These are phyloP conservation scores for Micractinium conductrix DNA, from an alignment of 139 green algal species.

Conservation along the genomic window DNA sequence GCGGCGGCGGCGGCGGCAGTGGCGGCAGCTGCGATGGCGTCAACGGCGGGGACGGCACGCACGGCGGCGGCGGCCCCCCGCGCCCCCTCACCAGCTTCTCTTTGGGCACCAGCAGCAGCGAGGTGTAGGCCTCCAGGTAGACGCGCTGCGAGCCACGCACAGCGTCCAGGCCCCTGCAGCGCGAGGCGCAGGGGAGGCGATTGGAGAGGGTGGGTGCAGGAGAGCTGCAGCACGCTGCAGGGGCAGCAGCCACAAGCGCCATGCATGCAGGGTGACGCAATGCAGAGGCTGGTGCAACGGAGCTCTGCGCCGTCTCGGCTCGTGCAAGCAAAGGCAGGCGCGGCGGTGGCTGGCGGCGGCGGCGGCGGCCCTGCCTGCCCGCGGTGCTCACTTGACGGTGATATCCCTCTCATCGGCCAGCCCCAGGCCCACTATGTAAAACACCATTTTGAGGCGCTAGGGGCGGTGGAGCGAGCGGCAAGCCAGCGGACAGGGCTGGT, in stretches of 20 bases:
- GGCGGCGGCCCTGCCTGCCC: not conserved
- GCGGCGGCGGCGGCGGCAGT: too few relatives aligned
- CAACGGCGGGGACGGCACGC: too few relatives aligned
- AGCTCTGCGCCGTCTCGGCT: too few relatives aligned
- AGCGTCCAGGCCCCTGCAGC: conserved; percentile 85
- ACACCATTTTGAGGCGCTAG: too few relatives aligned
- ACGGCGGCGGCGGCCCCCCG: too few relatives aligned
- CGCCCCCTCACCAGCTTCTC: conserved; percentile 72
- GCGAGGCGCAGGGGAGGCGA: not conserved
- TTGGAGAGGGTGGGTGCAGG: too few relatives aligned
- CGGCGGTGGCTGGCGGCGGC: not conserved
- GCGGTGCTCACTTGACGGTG: conserved; percentile 77
- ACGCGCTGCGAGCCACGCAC: conserved; percentile 75
- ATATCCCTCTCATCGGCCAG: conserved; percentile 96
- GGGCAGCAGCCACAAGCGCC: not conserved
- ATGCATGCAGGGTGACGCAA: not conserved
- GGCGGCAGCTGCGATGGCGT: too few relatives aligned
- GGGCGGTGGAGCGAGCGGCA: too few relatives aligned
- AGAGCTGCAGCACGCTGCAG: not conserved
- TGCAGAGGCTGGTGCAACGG: too few relatives aligned
- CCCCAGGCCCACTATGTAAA: conserved; percentile 95
- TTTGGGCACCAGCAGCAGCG: conserved; percentile 90
- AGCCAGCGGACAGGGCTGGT: too few relatives aligned
- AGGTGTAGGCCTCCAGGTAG: conserved; percentile 98
- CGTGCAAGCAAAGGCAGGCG: not conserved